These are phyloP conservation scores for Spongospora subterranea DNA, from an alignment of 208 protist genomes.

Conservation along the genomic window DNA sequence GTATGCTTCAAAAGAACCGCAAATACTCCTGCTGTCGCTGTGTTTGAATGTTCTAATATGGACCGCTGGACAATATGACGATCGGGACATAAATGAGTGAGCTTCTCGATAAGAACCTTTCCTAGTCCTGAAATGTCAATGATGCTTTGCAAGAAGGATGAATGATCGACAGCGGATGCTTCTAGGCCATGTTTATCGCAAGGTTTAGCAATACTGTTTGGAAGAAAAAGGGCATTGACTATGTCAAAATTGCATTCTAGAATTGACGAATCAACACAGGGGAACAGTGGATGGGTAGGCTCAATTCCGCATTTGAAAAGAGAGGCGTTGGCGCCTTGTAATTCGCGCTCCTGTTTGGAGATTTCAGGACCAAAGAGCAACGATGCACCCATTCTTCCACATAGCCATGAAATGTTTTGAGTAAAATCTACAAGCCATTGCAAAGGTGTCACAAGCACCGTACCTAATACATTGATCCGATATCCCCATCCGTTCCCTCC, in stretches of 20 bases:
- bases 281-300: background rate
- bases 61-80: constrained; percentile 47
- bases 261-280: background rate
- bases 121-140: background rate
- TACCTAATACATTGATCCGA: background rate
- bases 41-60: constrained; percentile 3
- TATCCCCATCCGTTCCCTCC: constrained; percentile 5
- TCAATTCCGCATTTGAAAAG: constrained; percentile 52
- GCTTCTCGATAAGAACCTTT: background rate
- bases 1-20: constrained; percentile 52
- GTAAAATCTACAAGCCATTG: constrained; percentile 37
- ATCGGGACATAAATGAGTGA: background rate
- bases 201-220: background rate
- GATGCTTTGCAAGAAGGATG: background rate
- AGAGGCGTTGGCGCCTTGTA: background rate
- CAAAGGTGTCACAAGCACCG: constrained; percentile 12
- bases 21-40: constrained; percentile 18
- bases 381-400: constrained; percentile 17
- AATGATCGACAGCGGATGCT: background rate
- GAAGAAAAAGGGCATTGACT: background rate
- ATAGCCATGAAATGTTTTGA: constrained; percentile 25
- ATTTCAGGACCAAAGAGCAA: background rate
- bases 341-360: background rate
- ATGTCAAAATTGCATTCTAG: background rate
- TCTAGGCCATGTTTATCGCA: background rate